These are phyloP conservation scores for Neonectria faginata DNA, from an alignment of 2,329 filamentous ascomycete species.

Conservation along the genomic window DNA sequence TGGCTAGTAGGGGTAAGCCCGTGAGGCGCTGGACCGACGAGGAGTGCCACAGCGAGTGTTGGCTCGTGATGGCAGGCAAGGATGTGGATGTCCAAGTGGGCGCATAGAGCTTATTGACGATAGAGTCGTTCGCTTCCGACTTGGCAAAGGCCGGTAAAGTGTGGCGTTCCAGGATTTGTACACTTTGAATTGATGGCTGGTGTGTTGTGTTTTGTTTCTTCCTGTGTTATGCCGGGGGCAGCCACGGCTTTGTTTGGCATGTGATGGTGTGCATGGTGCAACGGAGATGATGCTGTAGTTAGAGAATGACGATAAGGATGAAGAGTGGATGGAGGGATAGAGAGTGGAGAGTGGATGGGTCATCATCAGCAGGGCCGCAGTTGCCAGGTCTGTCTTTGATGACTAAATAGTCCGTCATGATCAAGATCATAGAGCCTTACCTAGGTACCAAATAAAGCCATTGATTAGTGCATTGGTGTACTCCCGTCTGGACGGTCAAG, in stretches of 20 bases:
- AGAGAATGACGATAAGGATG: not conserved
- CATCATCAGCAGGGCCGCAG: not conserved
- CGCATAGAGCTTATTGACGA: conserved; percentile 45
- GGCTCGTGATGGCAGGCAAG: conserved; percentile 17
- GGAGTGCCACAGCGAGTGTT: not conserved
- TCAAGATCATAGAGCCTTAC: not conserved
- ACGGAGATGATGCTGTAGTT: not conserved
- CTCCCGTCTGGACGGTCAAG: no score
- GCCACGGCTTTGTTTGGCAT: not conserved
- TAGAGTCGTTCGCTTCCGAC: conserved; percentile 41
- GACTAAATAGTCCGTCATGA: conserved; percentile 3
- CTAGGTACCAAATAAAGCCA: no score
- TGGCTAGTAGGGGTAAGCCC: not conserved
- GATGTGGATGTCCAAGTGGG: conserved; percentile 33
- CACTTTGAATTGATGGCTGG: not conserved
- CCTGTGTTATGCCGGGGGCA: not conserved
- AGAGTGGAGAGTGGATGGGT: not conserved
- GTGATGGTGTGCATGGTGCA: not conserved
- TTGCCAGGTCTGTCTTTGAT: not conserved
- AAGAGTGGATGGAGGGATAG: not conserved
- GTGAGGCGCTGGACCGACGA: not conserved
- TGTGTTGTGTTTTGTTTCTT: not conserved
- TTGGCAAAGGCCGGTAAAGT: conserved; percentile 33
- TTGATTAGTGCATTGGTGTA: no score
- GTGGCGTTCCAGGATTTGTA: conserved; percentile 10